Percentiles rank a stretch among this genome's conserved stretches.
phyloP scores from a whole-genome alignment of 2,329 filamentous ascomycete species.

The Aureobasidium sp. region DNA sequence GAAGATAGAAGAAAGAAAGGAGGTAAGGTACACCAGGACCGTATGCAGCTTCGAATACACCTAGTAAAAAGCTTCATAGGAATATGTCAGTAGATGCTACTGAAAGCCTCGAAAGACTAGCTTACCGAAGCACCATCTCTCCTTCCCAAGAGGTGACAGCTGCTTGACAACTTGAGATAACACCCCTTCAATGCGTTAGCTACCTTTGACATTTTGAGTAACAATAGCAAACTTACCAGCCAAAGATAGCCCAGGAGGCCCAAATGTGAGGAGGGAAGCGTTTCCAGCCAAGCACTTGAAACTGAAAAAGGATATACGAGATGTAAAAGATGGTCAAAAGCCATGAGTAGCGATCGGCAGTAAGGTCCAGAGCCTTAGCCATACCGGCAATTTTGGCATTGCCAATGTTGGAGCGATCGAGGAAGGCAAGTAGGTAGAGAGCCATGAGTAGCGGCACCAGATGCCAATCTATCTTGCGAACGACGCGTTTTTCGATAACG shows the following conservation, averaged over 20 bases:
- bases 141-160: constrained; percentile 32
- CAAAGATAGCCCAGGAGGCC: constrained; percentile 14
- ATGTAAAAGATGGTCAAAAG: constrained; percentile 48
- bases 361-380: constrained; percentile 40
- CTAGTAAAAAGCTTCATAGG: constrained; percentile 39
- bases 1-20: constrained; percentile 51
- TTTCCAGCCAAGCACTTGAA: constrained; percentile 23
- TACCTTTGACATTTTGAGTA: background rate
- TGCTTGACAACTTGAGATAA: constrained; percentile 29
- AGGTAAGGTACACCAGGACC: constrained; percentile 42
- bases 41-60: constrained; percentile 43
- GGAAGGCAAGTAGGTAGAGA: constrained; percentile 24
- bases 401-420: constrained; percentile 23
- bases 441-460: constrained; percentile 25
- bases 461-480: constrained; percentile 25
- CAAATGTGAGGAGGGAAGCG: constrained; percentile 28
- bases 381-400: constrained; percentile 49
- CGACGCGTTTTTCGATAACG: constrained; percentile 17
- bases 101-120: rapidly evolving
- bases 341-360: constrained; percentile 40
- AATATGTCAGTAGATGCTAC: background rate
- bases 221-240: constrained; percentile 7
- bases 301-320: constrained; percentile 36
- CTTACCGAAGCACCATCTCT: constrained; percentile 31
- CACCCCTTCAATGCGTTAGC: constrained; percentile 29